Base-by-base conservation (phyloP, 345 rosid genomes). In the Gossypium rotundifolium region DNA sequence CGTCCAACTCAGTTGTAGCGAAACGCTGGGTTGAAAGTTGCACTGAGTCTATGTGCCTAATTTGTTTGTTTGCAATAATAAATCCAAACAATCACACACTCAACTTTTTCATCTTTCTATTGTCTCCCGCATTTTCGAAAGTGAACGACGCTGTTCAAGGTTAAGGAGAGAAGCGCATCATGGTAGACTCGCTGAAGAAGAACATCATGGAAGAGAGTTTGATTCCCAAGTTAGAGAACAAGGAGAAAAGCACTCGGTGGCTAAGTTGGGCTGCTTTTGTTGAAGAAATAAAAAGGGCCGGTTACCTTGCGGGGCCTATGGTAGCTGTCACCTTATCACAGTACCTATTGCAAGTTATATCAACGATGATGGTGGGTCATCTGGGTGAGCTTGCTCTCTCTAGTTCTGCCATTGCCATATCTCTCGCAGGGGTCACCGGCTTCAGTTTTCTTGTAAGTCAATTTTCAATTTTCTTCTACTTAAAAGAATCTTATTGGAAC, bases 391-490 rank as follows among this genome's bases (percentile, higher is more conserved):
- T 60, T 13, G 40, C 64, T 48, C 86, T 83, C 48, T 76, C 82
- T 6, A 76, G 81, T 72, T 46, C 79, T n/a, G 72, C 84, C 80
- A 70, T 83, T 0, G 83, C 83, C 72, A 17, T 65, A 7, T 80
- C 86, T 60, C 80, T 83, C 40, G 16, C 75, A 9, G 16, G 33
- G 9, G 86, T 78, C 75, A 78, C 80, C 20, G 86, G 86, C 33
- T 77, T 75, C 64, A 78, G 82, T 57, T 3, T 80, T 71, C 75
- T 83, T 11, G 86, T 83, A 75, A 73, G 75, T 72, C 48, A 2
- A 17, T 13, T 40, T 53, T 4, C 17, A 17, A 4, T 67, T 67
- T 25, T 33, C 64, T 59, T 59, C 64, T 53, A 52, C 7, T 52
- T 52, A 10, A 33, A 33, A 33, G 5, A 5, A 33, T 1, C 40